Conservation (phyloP, 2,329 filamentous ascomycete genomes). For the Fonsecaea nubica region DNA sequence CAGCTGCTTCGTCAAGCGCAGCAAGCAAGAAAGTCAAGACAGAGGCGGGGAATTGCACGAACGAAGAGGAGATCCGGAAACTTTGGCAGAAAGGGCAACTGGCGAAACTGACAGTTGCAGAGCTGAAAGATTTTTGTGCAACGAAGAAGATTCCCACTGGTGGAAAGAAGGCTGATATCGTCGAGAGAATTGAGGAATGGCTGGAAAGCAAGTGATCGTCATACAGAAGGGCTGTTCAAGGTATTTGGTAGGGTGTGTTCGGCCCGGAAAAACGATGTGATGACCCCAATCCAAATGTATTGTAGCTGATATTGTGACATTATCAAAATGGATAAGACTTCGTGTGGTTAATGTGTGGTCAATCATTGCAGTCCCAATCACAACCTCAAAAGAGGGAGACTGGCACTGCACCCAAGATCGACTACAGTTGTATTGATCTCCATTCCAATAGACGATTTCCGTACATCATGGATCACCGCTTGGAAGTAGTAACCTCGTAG, state of each 20-base stretch:
- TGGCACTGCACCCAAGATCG: constrained; percentile 44
- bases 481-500: constrained; percentile 40
- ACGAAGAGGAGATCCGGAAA: constrained; percentile 49
- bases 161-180: constrained; percentile 59
- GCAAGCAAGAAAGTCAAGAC: constrained; percentile 59
- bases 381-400: constrained; percentile 32
- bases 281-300: background rate
- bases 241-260: background rate
- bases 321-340: background rate
- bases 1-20: constrained; percentile 30
- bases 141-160: constrained; percentile 50
- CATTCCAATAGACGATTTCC: constrained; percentile 44
- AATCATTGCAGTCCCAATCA: constrained; percentile 44
- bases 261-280: background rate
- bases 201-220: constrained; percentile 53
- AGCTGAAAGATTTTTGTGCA: constrained; percentile 56
- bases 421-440: constrained; percentile 37
- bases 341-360: constrained; percentile 34
- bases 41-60: constrained; percentile 38
- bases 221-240: background rate
- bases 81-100: constrained; percentile 53
- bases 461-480: constrained; percentile 40
- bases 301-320: background rate
- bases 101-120: constrained; percentile 55
- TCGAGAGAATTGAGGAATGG: constrained; percentile 57